Evolutionary conservation across 176 grass and related monocot genomes (phyloP).

Genomic region (Zoysia pacifica): DNA sequence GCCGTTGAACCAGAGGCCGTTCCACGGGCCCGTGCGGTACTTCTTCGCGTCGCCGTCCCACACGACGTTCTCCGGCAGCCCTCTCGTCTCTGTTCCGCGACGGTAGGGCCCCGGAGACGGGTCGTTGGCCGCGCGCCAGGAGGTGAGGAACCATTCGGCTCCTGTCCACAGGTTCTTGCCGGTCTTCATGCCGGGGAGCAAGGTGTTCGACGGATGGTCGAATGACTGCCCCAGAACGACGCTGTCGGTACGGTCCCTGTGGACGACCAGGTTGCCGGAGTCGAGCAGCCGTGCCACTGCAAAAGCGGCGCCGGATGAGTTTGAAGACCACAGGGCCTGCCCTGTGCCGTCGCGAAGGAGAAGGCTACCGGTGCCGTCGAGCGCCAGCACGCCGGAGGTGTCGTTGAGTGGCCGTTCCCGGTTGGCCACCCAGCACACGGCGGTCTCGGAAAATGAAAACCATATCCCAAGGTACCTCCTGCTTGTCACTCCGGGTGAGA

Average conservation of each 20-base stretch:
- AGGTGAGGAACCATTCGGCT: conserved; percentile 16
- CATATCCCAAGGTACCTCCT: conserved; percentile 40
- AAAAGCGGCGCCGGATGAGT: neutral
- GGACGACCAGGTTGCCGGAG: conserved; percentile 24
- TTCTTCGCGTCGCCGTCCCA: conserved; percentile 7
- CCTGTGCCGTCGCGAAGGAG: neutral
- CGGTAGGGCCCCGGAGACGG: conserved; percentile 27
- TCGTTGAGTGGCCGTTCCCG: neutral
- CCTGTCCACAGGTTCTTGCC: conserved; percentile 42
- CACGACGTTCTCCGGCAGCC: conserved; percentile 18
- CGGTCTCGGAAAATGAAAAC: conserved; percentile 16
- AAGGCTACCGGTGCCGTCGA: neutral
- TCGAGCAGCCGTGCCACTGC: neutral
- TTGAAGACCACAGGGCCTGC: conserved; percentile 14
- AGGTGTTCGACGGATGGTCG: conserved; percentile 15
- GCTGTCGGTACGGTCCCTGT: neutral
- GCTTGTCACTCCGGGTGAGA: neutral
- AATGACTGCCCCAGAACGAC: conserved; percentile 12
- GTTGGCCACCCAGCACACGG: conserved; percentile 51
- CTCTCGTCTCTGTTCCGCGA: neutral
- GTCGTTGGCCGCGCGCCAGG: conserved; percentile 27
- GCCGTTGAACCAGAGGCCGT: conserved; percentile 37
- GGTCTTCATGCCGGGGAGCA: conserved; percentile 33
- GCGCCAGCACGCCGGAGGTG: neutral
- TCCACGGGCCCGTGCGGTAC: conserved; percentile 34